Percentiles rank a stretch among this genome's conserved stretches.
Conservation (phyloP, 148 eudicot species). For the Cornus suecica region DNA sequence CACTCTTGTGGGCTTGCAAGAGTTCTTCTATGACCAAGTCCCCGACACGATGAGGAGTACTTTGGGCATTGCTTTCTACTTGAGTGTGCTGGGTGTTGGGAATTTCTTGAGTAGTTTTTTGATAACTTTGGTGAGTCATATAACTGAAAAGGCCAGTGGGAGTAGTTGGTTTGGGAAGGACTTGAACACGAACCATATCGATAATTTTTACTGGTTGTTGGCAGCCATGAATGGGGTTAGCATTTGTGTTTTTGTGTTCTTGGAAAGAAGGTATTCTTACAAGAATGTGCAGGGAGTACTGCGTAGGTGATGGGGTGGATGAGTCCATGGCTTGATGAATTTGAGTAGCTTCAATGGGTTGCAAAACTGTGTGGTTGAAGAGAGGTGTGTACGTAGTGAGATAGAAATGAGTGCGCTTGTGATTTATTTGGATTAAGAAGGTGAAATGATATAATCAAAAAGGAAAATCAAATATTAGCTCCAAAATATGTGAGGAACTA, state of each 20-base stretch:
- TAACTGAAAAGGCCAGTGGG: conserved; percentile 35
- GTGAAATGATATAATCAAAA: not conserved
- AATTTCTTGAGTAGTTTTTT: conserved; percentile 43
- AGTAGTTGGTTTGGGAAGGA: conserved; percentile 51
- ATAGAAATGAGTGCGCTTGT: not conserved
- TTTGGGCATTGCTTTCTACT: conserved; percentile 56
- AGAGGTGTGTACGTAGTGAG: not conserved
- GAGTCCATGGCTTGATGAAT: not conserved
- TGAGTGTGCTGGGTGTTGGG: conserved; percentile 53
- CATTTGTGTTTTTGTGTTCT: conserved; percentile 22
- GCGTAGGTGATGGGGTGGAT: not conserved
- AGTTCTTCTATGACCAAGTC: conserved; percentile 70
- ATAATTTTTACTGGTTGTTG: conserved; percentile 45
- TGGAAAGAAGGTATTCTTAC: conserved; percentile 38
- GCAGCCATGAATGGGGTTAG: conserved; percentile 24
- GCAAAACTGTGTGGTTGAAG: not conserved
- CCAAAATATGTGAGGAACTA: not conserved
- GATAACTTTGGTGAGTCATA: conserved; percentile 33
- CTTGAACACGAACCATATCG: conserved; percentile 40
- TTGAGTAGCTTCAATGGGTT: not conserved
- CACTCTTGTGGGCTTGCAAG: conserved; percentile 63
- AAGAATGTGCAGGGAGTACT: conserved; percentile 27
- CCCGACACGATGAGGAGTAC: conserved; percentile 73
- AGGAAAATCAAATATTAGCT: not conserved
- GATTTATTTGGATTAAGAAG: not conserved